Base-by-base conservation (phyloP, 163 green algal genomes). In the Prototheca cutis region DNA sequence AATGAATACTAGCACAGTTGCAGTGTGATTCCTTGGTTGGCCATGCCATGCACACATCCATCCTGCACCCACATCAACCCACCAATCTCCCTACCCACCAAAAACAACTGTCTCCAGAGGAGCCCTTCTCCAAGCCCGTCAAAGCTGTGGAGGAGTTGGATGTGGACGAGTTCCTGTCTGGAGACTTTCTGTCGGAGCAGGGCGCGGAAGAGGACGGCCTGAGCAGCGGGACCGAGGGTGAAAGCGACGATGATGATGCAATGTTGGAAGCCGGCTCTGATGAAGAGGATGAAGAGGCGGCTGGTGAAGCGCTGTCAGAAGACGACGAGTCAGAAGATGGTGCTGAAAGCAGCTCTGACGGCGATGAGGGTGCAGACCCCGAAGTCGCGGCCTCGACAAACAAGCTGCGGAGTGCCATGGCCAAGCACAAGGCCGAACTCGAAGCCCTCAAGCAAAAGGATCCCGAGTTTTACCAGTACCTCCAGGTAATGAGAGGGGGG, bases 381-480 rank as follows among this genome's bases (percentile, higher is more conserved):
- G 55, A 32, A 23, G 24, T 39, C n/a, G 49, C 48, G 6, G 48
- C 4, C 27, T 18, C 10, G 32, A 53, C 21, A 29, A 30, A 21
- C 40, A 53, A 24, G 49, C 45, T 3, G 28, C 29, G 59, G 24
- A 45, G 53, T 3, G 64, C 71, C 39, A 61, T 77, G 29, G 29
- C 18, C 17, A 24, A 30, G 31, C 70, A 84, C 54, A 72, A 74
- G 40, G 57, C 62, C 24, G 40, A 88, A 58, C 65, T 89, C 34
- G 67, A 82, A 40, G 51, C 49, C 19, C 69, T 89, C 34, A 74
- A 68, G 62, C 23, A 84, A 62, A 58, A 72, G 54, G 81, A 89
- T 55, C 80, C 80, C 7, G 81, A 88, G 52, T 89, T 89, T 62
- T 89, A 84, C 62, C 42, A 71, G 0, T 89, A 87, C 61, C 73